A percentile compares a stretch with the other conserved stretches of the same genome.
phyloP scores from a whole-genome alignment of 768 basidiomycete species.

The Cystobasidium tubakii region DNA sequence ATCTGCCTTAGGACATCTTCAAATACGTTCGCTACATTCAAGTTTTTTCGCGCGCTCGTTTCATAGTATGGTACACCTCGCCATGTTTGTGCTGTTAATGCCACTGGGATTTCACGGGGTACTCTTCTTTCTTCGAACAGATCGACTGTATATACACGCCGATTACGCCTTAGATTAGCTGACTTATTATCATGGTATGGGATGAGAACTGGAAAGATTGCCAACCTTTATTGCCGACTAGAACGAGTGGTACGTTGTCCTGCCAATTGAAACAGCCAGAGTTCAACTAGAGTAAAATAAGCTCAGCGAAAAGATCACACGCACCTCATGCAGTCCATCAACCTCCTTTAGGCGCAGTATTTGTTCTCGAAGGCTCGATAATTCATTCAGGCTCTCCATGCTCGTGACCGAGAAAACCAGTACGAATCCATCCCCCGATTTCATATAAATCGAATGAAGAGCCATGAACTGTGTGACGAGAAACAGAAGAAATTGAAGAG shows the following conservation, averaged over 20 bases:
- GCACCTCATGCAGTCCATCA: conserved; percentile 16
- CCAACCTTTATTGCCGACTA: conserved; percentile 46
- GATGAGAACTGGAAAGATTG: no score
- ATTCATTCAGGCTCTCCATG: conserved; percentile 42
- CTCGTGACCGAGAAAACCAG: conserved; percentile 46
- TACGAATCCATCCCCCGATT: conserved; percentile 45
- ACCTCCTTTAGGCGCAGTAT: conserved; percentile 45
- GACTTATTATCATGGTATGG: no score
- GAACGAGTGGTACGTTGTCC: conserved; percentile 41
- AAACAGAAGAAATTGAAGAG: not conserved
- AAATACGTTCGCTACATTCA: conserved; percentile 46
- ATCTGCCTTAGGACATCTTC: conserved; percentile 45
- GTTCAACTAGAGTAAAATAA: no score
- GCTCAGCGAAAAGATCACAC: no score
- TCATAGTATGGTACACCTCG: conserved; percentile 46
- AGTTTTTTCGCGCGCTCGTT: conserved; percentile 41
- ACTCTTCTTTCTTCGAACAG: conserved; percentile 44
- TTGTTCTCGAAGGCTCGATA: conserved; percentile 42
- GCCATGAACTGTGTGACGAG: conserved; percentile 44
- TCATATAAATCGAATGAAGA: conserved; percentile 45
- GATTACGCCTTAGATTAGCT: no score
- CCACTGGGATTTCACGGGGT: conserved; percentile 41
- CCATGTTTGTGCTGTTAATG: conserved; percentile 41
- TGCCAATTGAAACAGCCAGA: not conserved
- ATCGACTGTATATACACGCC: conserved; percentile 38